phyloP scores from a whole-genome alignment of 306 rosid genomes.

The Prunus persica region Prunus_persica_NCBIv2 NC_034011.1:20452501-20453000 shows the following conservation, averaged over 20 bases:
- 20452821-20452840: background rate
- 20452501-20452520: constrained; percentile 4
- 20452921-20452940: background rate
- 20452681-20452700: background rate
- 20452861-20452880: background rate
- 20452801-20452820: no score
- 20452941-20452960: background rate
- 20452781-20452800: background rate
- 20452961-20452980: background rate
- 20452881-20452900: no score
- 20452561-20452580: background rate
- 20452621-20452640: background rate
- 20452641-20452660: background rate
- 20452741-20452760: background rate
- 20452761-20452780: background rate
- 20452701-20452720: background rate
- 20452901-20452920: background rate
- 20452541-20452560: constrained; percentile 1
- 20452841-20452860: background rate
- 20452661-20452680: background rate
- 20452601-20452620: background rate
- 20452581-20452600: background rate
- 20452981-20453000: background rate
- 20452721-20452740: background rate
- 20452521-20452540: background rate